phyloP scores from a whole-genome alignment of 495 filamentous ascomycete species.

The Penicillium cataractarum region DNA sequence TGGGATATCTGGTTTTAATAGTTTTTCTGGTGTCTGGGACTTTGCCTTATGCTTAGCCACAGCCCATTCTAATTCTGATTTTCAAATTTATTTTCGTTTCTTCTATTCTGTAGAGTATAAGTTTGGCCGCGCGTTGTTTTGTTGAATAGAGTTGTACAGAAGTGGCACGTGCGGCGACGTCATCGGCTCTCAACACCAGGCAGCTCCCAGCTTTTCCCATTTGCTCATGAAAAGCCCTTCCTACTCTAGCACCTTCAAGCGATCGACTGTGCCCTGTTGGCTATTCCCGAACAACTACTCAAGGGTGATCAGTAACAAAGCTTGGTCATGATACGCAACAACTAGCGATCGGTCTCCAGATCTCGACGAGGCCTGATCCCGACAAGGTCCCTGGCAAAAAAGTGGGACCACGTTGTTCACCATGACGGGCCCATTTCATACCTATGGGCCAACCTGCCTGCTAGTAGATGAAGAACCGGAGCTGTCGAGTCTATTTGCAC shows the following conservation, averaged over 20 bases:
- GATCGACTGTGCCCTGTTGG: not conserved
- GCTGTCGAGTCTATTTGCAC: constrained; percentile 38
- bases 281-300: constrained; percentile 9
- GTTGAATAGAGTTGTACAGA: constrained; percentile 3
- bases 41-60: not conserved
- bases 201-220: constrained; percentile 9
- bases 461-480: constrained; percentile 44
- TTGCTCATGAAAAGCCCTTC: not conserved
- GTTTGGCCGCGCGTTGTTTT: not conserved
- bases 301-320: constrained; percentile 7
- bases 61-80: not conserved
- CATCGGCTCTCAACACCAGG: constrained; percentile 35
- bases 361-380: constrained; percentile 13
- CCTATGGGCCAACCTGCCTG: constrained; percentile 57
- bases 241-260: not conserved
- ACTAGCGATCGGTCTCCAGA: constrained; percentile 24
- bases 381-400: constrained; percentile 18
- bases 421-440: constrained; percentile 56
- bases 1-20: not conserved
- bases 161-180: constrained; percentile 47
- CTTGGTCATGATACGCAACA: constrained; percentile 25
- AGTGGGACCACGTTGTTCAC: constrained; percentile 19
- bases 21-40: not conserved
- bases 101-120: not conserved
- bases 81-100: not conserved